A percentile compares a stretch with the other conserved stretches of the same genome.
Conservation (phyloP, 495 filamentous ascomycete genomes). For the Oidiodendron maius region DNA sequence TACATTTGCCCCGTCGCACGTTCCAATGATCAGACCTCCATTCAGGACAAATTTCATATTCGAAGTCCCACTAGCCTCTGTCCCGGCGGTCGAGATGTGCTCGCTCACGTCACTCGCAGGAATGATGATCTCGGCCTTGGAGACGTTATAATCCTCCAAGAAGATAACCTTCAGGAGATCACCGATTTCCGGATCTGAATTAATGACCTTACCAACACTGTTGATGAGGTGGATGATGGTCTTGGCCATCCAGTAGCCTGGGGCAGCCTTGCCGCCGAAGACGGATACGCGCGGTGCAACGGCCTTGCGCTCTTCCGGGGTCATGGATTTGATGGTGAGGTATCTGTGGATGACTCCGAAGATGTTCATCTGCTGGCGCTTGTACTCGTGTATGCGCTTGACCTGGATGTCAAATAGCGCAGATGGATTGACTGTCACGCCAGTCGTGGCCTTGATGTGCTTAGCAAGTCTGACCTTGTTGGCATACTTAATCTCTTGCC, state of each 20-base stretch:
- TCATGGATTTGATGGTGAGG: constrained; percentile 79
- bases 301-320: constrained; percentile 80
- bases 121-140: constrained; percentile 94
- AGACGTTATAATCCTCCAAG: constrained; percentile 97
- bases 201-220: constrained; percentile 84
- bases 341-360: constrained; percentile 97
- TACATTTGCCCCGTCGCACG: constrained; percentile 96
- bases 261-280: constrained; percentile 96
- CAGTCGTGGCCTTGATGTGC: constrained; percentile 76
- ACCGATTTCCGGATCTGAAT: constrained; percentile 84
- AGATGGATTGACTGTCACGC: constrained; percentile 76
- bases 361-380: constrained; percentile 98
- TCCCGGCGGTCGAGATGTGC: constrained; percentile 97
- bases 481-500: constrained; percentile 77
- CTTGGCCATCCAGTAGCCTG: constrained; percentile 99
- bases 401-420: constrained; percentile 96
- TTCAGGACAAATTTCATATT: constrained; percentile 99
- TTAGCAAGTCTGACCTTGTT: constrained; percentile 74
- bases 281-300: constrained; percentile 88
- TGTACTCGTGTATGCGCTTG: constrained; percentile 99
- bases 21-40: constrained; percentile 94
- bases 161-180: constrained; percentile 96
- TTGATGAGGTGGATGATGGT: constrained; percentile 97
- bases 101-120: constrained; percentile 96
- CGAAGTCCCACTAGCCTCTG: constrained; percentile 62